A percentile compares a stretch with the other conserved stretches of the same genome.
Conservation (phyloP, 1,284 basidiomycete genomes). For the Ceratobasidium sp. region DNA sequence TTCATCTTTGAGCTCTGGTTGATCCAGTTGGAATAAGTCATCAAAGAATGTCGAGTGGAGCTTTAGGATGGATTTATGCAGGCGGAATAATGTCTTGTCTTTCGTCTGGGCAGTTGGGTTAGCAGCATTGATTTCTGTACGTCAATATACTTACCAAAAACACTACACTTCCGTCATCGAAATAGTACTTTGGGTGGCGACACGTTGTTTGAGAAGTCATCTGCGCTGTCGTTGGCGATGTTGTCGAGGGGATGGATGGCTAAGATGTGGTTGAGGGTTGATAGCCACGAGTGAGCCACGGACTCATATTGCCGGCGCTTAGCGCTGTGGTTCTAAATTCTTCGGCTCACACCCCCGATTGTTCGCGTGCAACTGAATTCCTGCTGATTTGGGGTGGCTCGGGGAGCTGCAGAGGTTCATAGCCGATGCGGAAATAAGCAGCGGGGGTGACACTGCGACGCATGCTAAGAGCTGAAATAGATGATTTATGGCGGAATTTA, state of each 20-base stretch:
- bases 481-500: too few relatives aligned
- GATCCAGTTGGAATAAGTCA: conserved; percentile 28
- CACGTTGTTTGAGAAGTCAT: background rate
- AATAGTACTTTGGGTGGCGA: conserved; percentile 42
- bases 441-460: too few relatives aligned
- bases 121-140: background rate
- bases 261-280: background rate
- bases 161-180: conserved; percentile 44
- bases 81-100: conserved; percentile 32
- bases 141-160: conserved; percentile 28
- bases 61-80: conserved; percentile 40
- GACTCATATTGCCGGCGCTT: background rate
- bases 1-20: conserved; percentile 17
- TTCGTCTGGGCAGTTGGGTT: conserved; percentile 8
- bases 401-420: too few relatives aligned
- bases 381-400: too few relatives aligned
- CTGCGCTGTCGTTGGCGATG: background rate
- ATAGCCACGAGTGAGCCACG: conserved; percentile 1
- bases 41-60: conserved; percentile 37
- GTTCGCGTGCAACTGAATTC: too few relatives aligned
- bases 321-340: background rate
- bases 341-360: too few relatives aligned
- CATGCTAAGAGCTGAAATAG: too few relatives aligned
- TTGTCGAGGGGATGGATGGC: background rate
- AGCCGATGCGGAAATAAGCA: too few relatives aligned